Percentiles rank a stretch among this genome's conserved stretches.
Conservation (phyloP, 2,329 filamentous ascomycete genomes). For the Phialophora macrospora region DNA sequence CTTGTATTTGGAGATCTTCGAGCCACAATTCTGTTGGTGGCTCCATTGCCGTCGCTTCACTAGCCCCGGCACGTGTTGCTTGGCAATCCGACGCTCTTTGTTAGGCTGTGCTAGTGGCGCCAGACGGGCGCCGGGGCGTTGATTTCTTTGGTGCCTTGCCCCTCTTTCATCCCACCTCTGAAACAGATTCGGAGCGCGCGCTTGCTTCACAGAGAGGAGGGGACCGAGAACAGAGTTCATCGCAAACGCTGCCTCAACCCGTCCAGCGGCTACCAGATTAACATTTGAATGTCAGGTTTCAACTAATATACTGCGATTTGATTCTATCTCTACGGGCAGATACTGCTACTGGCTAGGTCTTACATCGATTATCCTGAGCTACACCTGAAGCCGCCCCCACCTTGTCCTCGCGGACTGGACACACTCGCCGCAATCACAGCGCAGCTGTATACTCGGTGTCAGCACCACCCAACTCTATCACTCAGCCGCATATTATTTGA, state of each 20-base stretch:
- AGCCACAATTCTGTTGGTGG: constrained; percentile 7
- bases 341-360: constrained; percentile 32
- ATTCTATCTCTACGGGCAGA: not conserved
- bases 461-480: constrained; percentile 35
- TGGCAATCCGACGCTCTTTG: constrained; percentile 2
- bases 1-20: not conserved
- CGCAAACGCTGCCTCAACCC: constrained; percentile 10
- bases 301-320: constrained; percentile 10
- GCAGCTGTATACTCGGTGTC: constrained; percentile 24
- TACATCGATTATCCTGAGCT: constrained; percentile 23
- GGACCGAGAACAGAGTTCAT: constrained; percentile 1
- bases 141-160: constrained; percentile 8
- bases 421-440: constrained; percentile 20
- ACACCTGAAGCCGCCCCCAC: constrained; percentile 31
- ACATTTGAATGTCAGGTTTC: constrained; percentile 1
- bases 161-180: constrained; percentile 4
- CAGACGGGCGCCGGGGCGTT: not conserved
- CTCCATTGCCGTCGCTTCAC: not conserved
- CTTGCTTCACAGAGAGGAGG: constrained; percentile 8
- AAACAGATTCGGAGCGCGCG: constrained; percentile 19
- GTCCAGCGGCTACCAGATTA: constrained; percentile 22
- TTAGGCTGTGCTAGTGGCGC: not conserved
- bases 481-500: constrained; percentile 31
- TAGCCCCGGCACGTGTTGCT: constrained; percentile 13
- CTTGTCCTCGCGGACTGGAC: constrained; percentile 20